These are phyloP conservation scores for Populus pruinosa DNA, from an alignment of 345 rosid species.

Conservation along the genomic window DNA sequence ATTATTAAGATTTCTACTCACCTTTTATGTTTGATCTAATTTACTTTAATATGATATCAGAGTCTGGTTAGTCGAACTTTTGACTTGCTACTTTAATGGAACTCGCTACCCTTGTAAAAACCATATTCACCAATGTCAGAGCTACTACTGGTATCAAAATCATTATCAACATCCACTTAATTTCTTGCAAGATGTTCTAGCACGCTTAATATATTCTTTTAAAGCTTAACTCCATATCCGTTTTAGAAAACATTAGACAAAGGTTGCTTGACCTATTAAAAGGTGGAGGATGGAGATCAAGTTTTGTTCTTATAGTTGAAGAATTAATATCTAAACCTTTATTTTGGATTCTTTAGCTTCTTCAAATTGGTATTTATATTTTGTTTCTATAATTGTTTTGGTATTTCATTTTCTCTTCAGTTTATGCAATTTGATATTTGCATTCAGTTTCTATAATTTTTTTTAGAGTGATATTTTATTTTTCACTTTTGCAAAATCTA, in stretches of 20 bases:
- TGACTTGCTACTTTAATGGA: slow-evolving; percentile 48
- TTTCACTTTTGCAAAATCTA: too few species aligned
- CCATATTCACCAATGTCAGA: slow-evolving; percentile 53
- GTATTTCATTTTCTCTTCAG: too few species aligned
- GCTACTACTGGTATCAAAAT: slow-evolving; percentile 49
- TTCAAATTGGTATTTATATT: too few species aligned
- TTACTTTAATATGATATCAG: too few species aligned
- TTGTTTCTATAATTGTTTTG: too few species aligned
- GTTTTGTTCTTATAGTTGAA: background rate
- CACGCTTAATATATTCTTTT: slow-evolving; percentile 71
- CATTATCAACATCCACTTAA: slow-evolving; percentile 53
- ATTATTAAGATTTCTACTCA: too few species aligned
- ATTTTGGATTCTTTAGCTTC: too few species aligned
- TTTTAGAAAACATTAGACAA: slow-evolving; percentile 51
- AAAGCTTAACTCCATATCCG: slow-evolving; percentile 71
- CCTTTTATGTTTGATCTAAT: too few species aligned
- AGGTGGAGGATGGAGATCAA: background rate
- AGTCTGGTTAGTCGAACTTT: slow-evolving; percentile 44
- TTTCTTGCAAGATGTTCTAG: slow-evolving; percentile 70
- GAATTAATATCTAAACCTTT: background rate
- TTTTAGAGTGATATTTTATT: too few species aligned
- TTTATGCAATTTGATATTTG: too few species aligned
- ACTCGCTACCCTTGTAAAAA: slow-evolving; percentile 36
- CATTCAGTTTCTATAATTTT: too few species aligned
- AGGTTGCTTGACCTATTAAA: background rate